Base-by-base conservation (phyloP, 148 eudicot genomes). In the Agrostemma githago region DNA sequence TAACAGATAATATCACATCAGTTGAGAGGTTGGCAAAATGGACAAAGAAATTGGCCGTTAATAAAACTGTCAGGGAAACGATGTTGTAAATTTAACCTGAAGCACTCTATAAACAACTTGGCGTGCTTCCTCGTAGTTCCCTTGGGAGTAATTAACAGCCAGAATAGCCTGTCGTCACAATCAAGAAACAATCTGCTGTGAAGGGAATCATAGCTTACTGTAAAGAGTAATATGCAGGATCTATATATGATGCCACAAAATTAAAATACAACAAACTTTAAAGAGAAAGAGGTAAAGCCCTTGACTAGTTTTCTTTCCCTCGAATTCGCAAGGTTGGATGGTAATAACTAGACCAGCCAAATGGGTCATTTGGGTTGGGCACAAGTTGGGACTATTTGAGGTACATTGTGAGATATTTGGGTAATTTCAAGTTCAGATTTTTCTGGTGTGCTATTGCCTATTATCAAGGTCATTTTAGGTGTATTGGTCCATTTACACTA, bases 101-200 rank as follows among this genome's bases (percentile, higher is more conserved):
- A 94, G 68, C 68, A 94, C 90, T 85, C 82, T 88, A 77, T 89
- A 87, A 63, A 88, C 80, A 74, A 94, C 91, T 79, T 86, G 74
- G 57, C 90, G 90, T 68, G 97, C 93, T 80, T 87, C 83, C 54
- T 73, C 79, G 76, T 89, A 94, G 64, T 91, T 84, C 66, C 90
- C 90, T 82, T 83, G 85, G 20, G 96, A 88, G 79, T 88, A 91
- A 46, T 66, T 84, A 82, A 88, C 83, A 44, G 98, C 98, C 74
- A 94, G 93, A 82, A 94, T 83, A 75, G 98, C 87, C 98, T 94
- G 84, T 68, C 16, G 38, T 61, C 59, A 78, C 59, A 60, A 68
- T 62, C 61, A 19, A 62, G 16, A 15, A 63, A 11, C 26, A 4
- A 34, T 4, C 38, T 8, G 38, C 20, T 69, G 19, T 46, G 56